Base-by-base conservation (phyloP, 2,329 filamentous ascomycete species). In the Mycosphaerella arachidis region DNA sequence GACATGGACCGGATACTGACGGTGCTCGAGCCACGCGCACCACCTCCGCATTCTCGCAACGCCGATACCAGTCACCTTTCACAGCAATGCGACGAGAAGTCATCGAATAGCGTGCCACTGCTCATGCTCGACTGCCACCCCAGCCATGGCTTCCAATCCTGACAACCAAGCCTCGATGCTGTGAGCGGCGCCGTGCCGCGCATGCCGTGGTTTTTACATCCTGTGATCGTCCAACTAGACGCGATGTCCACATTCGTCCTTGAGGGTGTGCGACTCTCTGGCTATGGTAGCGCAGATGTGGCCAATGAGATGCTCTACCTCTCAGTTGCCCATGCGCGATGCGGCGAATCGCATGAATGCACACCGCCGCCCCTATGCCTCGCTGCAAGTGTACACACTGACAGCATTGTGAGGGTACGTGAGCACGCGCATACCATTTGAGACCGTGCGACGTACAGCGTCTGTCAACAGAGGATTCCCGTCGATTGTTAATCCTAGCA, bases 1-100 rank as follows among this genome's bases (percentile, higher is more conserved):
- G 24, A 27, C 8, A 50, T 27, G 46, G 55, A 13, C n/a, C 55
- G 55, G 48, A 40, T 43, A 52, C 35, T 57, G 55, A 57, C 55
- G 55, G 55, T 52, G 55, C 50, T 52, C 30, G 50, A 31, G 29
- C 30, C 50, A 52, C 18, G 13, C 46, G 29, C 20, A 31, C 20
- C 46, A 27, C 46, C 18, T 50, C 24, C 46, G 24, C 46, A 50
- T 30, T 30, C 18, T 24, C 20, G 20, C 20, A 13, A 29, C 29
- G 8, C 8, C 29, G 20, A 50, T 29, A 50, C 29, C 8, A 31
- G 46, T 10, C 46, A 29, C 12, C 7, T 50, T 10, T 18, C 20
- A 35, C 12, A 20, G 50, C 50, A 10, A n/a, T 30, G 10, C 12
- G 5, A 50, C 5, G 20, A 29, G 10, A 6, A 48, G 10, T 10